Conservation (phyloP, 306 rosid genomes). For the Malus asiatica region DNA sequence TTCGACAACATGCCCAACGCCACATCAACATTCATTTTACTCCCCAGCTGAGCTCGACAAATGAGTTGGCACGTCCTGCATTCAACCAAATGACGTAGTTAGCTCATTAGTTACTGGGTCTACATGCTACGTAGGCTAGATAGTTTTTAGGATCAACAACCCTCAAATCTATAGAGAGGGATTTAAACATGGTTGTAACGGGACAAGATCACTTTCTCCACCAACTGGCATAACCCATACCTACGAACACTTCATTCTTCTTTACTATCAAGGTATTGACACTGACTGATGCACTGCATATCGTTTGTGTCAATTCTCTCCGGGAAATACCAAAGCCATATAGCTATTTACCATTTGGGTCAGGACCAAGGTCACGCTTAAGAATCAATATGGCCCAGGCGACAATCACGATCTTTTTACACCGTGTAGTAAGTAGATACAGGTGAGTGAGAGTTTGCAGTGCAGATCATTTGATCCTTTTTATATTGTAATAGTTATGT, state of each 20-base stretch:
- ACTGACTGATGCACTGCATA: background rate
- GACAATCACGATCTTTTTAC: slow-evolving; percentile 60
- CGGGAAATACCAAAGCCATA: slow-evolving; percentile 69
- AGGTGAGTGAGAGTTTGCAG: slow-evolving; percentile 26
- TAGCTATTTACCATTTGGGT: slow-evolving; percentile 60
- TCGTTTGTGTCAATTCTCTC: background rate
- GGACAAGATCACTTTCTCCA: too few relatives aligned
- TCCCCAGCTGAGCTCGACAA: too few relatives aligned
- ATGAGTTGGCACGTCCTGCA: too few relatives aligned
- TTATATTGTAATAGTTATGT: background rate
- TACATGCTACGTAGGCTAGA: too few relatives aligned
- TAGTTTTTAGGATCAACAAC: too few relatives aligned
- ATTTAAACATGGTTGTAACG: too few relatives aligned
- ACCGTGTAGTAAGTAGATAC: slow-evolving; percentile 50
- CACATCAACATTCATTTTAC: too few relatives aligned
- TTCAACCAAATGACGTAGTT: too few relatives aligned
- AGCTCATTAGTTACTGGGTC: too few relatives aligned
- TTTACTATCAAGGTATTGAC: background rate
- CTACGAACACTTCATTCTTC: background rate
- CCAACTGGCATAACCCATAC: too few relatives aligned
- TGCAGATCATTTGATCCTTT: background rate
- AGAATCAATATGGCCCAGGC: slow-evolving; percentile 65
- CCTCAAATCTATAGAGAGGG: too few relatives aligned
- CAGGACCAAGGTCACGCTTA: slow-evolving; percentile 73
- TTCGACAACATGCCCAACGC: too few relatives aligned